Base-by-base conservation (phyloP, 2,329 filamentous ascomycete species). In the Stemphylium lycopersici region DNA sequence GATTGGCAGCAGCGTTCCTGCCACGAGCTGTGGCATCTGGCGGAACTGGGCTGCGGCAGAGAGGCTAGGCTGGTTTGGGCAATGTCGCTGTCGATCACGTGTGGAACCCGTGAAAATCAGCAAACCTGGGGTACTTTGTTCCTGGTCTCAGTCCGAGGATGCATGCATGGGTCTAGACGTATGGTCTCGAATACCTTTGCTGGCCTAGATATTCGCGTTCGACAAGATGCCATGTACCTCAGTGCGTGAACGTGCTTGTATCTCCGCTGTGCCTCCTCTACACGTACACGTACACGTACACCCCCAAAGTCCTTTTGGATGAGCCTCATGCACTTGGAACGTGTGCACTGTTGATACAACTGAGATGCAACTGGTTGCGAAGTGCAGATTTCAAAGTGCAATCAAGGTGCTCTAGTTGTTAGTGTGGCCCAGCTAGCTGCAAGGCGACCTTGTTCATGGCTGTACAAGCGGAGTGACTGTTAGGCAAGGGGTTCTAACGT, bases 41-140 rank as follows among this genome's bases (percentile, higher is more conserved):
- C 46, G 39, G 40, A 50, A 39, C 51, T 50, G 51, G 51, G 45
- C 46, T 39, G 29, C 38, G 36, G 37, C 40, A 24, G 31, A 29
- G 16, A 31, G 2, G 6, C 52, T 55, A 55, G 37, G 20, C 42
- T 38, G 11, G 1, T 20, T 41, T n/a, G 0, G 52, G 52, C 8
- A 52, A 15, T 18, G 13, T 24, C 11, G 13, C 31, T 37, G 52
- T 33, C 52, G 52, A 55, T 55, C 52, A 55, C 52, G 52, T 55
- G 52, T 55, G 52, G 52, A 50, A 55, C 52, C 48, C 47, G 32
- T 51, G 52, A 55, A 55, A 55, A 55, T 54, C 51, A 48, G 41
- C 45, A 49, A 49, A 41, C 45, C 48, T 32, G 51, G 51, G 48
- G 48, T 51, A 51, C 20, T 16, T 51, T 38, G 32, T 10, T 33